phyloP scores from a whole-genome alignment of 2,329 filamentous ascomycete genomes.

The Neoscytalidium dimidiatum region DNA sequence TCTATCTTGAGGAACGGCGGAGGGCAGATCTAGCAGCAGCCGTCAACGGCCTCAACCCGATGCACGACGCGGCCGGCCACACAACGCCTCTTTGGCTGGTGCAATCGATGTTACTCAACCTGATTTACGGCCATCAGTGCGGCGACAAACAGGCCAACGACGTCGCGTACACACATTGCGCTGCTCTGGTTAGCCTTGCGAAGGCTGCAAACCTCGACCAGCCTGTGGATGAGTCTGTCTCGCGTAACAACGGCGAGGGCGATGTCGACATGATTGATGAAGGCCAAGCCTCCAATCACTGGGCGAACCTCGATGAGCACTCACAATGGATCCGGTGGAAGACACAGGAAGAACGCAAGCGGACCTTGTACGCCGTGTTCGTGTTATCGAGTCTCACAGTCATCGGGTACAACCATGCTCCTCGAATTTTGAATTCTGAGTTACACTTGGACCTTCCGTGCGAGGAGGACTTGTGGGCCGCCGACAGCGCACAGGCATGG shows the following conservation, averaged over 20 bases:
- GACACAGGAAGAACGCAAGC: conserved; percentile 82
- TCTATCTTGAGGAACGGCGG: conserved; percentile 87
- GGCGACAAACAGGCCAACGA: conserved; percentile 88
- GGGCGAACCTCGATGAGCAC: conserved; percentile 53
- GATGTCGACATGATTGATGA: conserved; percentile 62
- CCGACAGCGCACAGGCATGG: conserved; percentile 81
- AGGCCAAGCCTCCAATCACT: conserved; percentile 24
- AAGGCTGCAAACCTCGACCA: conserved; percentile 79
- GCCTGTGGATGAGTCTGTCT: conserved; percentile 20
- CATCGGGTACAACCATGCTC: conserved; percentile 89
- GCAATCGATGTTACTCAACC: conserved; percentile 94
- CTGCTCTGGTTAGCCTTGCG: conserved; percentile 85
- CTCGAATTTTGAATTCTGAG: conserved; percentile 90
- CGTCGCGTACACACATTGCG: conserved; percentile 89
- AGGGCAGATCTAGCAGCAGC: conserved; percentile 75
- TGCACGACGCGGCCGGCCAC: conserved; percentile 63
- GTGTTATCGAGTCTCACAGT: conserved; percentile 88
- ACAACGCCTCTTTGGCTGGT: conserved; percentile 91
- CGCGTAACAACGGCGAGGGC: conserved; percentile 27
- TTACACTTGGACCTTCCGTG: conserved; percentile 87
- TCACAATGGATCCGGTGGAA: conserved; percentile 91
- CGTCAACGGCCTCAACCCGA: conserved; percentile 54
- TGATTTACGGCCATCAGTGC: conserved; percentile 93
- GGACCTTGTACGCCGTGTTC: conserved; percentile 89
- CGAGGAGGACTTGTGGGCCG: conserved; percentile 87